Evolutionary conservation across 176 grass and related monocot genomes (phyloP).

Genomic region (Oryza rufipogon): DNA sequence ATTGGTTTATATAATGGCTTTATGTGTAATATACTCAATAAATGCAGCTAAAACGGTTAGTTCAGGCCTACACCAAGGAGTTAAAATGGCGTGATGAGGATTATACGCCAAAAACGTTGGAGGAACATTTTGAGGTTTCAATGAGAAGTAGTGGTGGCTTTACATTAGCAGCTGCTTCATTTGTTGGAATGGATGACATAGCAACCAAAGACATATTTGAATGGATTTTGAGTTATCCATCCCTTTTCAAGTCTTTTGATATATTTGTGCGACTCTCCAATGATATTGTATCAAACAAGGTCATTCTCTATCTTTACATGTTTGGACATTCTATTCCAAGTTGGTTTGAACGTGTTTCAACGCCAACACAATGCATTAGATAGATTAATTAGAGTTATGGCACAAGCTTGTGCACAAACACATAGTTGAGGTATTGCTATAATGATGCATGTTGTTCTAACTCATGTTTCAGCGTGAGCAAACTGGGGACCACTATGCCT

Average conservation of each 20-base stretch:
- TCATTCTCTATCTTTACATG: neutral
- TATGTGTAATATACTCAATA: neutral
- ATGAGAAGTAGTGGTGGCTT: constrained; percentile 19
- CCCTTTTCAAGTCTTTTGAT: constrained; percentile 27
- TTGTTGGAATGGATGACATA: constrained; percentile 33
- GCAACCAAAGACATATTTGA: constrained; percentile 20
- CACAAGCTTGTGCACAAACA: neutral
- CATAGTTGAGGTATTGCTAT: neutral
- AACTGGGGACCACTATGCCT: constrained; percentile 22
- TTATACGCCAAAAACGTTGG: constrained; percentile 41
- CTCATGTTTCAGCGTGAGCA: constrained; percentile 42
- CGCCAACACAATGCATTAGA: neutral
- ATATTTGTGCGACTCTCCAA: constrained; percentile 45
- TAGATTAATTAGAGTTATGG: no score
- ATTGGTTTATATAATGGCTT: neutral
- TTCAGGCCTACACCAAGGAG: constrained; percentile 32
- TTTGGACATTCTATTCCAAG: neutral
- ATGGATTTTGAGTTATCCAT: constrained; percentile 46
- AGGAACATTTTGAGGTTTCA: constrained; percentile 45
- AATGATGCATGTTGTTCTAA: neutral
- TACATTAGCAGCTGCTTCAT: constrained; percentile 24
- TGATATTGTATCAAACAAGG: constrained; percentile 48
- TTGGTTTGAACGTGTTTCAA: no score
- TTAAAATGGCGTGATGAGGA: constrained; percentile 48
- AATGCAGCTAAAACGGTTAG: constrained; percentile 38